These are phyloP conservation scores for Irpex rosettiformis DNA, from an alignment of 1,284 basidiomycete genomes.

Conservation along the genomic window DNA sequence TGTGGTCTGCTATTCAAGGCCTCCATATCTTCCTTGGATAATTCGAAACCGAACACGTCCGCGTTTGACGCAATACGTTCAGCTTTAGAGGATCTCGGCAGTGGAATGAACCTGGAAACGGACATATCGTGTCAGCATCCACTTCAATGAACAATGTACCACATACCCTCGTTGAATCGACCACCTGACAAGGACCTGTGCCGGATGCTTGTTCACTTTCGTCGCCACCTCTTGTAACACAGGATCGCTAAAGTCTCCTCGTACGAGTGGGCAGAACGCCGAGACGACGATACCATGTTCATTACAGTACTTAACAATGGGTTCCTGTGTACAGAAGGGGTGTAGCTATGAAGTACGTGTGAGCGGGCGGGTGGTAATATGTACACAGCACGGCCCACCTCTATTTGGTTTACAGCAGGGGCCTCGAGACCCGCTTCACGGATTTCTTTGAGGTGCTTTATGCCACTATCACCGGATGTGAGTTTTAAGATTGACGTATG, in stretches of 20 bases:
- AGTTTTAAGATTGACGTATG: too few relatives aligned
- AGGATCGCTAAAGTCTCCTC: constrained; percentile 39
- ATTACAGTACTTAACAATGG: constrained; percentile 75
- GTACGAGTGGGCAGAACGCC: constrained; percentile 54
- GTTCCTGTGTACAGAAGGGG: constrained; percentile 78
- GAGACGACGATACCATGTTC: constrained; percentile 68
- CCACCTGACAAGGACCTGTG: constrained; percentile 69
- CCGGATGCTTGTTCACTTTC: constrained; percentile 40
- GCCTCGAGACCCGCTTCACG: constrained; percentile 49
- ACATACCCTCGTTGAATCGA: constrained; percentile 52
- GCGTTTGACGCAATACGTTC: constrained; percentile 48
- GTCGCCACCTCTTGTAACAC: constrained; percentile 36
- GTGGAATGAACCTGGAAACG: constrained; percentile 36
- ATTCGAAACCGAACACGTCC: constrained; percentile 49
- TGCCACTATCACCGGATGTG: constrained; percentile 51
- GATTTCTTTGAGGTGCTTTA: constrained; percentile 77
- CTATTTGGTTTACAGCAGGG: constrained; percentile 81
- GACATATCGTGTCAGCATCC: too few relatives aligned
- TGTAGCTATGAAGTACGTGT: constrained; percentile 50
- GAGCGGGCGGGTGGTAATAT: background rate
- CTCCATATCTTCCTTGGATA: constrained; percentile 44
- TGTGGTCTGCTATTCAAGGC: constrained; percentile 39
- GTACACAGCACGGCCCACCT: constrained; percentile 36
- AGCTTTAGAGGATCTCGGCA: constrained; percentile 50
- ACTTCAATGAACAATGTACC: too few relatives aligned